Conservation (phyloP, 108 stramenopile genomes). For the Conticribra weissflogii region DNA sequence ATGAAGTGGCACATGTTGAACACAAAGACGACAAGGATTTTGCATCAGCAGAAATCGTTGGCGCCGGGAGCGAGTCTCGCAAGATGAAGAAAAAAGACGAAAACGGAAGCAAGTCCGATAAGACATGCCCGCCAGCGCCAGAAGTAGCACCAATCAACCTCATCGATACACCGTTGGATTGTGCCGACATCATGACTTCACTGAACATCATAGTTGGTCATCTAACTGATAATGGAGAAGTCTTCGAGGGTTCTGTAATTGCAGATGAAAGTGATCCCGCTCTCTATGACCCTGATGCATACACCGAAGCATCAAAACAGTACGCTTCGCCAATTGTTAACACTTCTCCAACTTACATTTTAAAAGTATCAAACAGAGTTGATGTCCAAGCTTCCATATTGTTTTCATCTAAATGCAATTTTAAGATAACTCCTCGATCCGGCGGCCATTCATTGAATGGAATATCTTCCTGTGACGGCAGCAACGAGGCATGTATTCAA, state of each 20-base stretch:
- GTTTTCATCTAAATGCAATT: background rate
- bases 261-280: too few relatives aligned
- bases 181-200: background rate
- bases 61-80: too few relatives aligned
- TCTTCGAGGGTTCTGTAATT: background rate
- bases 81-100: too few relatives aligned
- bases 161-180: conserved; percentile 1
- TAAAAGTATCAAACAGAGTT: conserved; percentile 2
- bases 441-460: conserved; percentile 8
- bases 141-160: too few relatives aligned
- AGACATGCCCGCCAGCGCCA: too few relatives aligned
- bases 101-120: too few relatives aligned
- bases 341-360: conserved; percentile 6
- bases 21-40: too few relatives aligned
- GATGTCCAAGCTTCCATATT: conserved; percentile 10
- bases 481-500: conserved; percentile 3
- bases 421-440: conserved; percentile 3
- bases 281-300: background rate
- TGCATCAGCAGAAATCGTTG: too few relatives aligned
- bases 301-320: background rate
- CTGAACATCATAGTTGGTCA: background rate
- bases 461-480: conserved; percentile 11
- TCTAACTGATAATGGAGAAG: background rate
- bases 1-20: too few relatives aligned
- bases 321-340: background rate